Evolutionary conservation across 192 early-diverging fungal genomes (phyloP), one percentile per base, ranked within the genome.

Genomic region (Coemansia sp.): DNA sequence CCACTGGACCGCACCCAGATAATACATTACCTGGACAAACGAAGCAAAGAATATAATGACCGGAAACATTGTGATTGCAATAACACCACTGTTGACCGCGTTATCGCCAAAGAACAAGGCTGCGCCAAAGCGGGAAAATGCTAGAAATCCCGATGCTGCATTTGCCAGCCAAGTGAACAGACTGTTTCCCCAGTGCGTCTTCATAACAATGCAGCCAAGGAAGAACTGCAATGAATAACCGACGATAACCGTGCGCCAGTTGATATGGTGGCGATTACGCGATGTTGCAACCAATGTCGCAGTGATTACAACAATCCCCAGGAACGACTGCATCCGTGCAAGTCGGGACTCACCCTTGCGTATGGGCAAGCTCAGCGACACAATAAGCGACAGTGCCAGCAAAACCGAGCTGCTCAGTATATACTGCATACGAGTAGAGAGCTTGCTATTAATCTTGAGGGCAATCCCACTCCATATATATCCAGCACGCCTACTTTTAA

Each of bases 1-100:
- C 84, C 89, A 90, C 78, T 95, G 93, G 69, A 93, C 86, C 47
- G 82, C 82, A 54, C 90, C 89, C 72, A 88, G 73, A 75, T 92
- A 92, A 83, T 92, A 93, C 71, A 93, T 75, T 61, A 91, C 82
- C 58, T 90, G 87, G 68, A 95, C 90, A 69, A 91, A 88, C 34
- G 91, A 79, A 53, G 89, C 88, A 80, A 95, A 95, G 83, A 93
- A 93, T 57, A 95, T 84, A 50, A 95, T 87, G 60, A 89, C 89
- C 22, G 93, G 93, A 55, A 95, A 84, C 60, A 92, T 89, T 50
- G 68, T 72, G 40, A 88, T 60, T 31, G 86, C 89, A 69, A 95
- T 92, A 7, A 81, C 75, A 55, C 54, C 45, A 20, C 73, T 76
- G 31, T 84, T 67, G 1, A 67, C 28, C 6, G 75, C 73, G 23